Percentiles rank a stretch among this genome's conserved stretches.
Evolutionary conservation across 768 basidiomycete species (phyloP).

Genomic region (Agrocybe pediades): DNA sequence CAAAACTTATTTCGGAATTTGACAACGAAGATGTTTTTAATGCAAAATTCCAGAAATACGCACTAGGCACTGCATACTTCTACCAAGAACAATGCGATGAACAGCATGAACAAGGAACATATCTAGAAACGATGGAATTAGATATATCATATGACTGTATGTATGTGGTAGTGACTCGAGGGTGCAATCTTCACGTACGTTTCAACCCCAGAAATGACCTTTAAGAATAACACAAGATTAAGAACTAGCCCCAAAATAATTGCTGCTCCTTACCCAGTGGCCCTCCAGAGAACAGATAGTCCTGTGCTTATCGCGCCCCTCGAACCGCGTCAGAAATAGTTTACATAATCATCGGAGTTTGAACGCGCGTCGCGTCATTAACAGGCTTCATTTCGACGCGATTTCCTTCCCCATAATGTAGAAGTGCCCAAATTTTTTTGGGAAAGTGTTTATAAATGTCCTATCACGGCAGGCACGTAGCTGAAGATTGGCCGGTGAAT

Average conservation of each 20-base stretch:
- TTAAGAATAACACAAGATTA: not conserved
- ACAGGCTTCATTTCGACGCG: too few relatives aligned
- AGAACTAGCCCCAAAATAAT: not conserved
- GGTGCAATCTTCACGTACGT: constrained; percentile 39
- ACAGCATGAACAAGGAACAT: constrained; percentile 59
- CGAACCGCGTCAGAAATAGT: too few relatives aligned
- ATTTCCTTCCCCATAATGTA: too few relatives aligned
- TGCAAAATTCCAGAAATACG: constrained; percentile 17
- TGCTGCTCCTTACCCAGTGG: constrained; percentile 39
- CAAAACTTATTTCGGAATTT: too few relatives aligned
- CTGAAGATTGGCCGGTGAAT: too few relatives aligned
- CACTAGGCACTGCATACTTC: constrained; percentile 63
- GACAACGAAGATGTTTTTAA: not conserved
- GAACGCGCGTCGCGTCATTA: too few relatives aligned
- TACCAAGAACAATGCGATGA: constrained; percentile 56
- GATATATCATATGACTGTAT: not conserved
- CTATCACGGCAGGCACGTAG: too few relatives aligned
- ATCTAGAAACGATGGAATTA: constrained; percentile 31
- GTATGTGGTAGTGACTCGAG: not conserved
- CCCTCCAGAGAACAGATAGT: too few relatives aligned
- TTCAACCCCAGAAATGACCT: constrained; percentile 64
- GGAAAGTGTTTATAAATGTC: too few relatives aligned
- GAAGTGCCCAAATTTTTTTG: too few relatives aligned
- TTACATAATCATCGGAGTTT: too few relatives aligned
- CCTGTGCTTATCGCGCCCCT: too few relatives aligned